phyloP scores from a whole-genome alignment of 1,139 yeast species.

The Suhomyces bokatorum region DNA sequence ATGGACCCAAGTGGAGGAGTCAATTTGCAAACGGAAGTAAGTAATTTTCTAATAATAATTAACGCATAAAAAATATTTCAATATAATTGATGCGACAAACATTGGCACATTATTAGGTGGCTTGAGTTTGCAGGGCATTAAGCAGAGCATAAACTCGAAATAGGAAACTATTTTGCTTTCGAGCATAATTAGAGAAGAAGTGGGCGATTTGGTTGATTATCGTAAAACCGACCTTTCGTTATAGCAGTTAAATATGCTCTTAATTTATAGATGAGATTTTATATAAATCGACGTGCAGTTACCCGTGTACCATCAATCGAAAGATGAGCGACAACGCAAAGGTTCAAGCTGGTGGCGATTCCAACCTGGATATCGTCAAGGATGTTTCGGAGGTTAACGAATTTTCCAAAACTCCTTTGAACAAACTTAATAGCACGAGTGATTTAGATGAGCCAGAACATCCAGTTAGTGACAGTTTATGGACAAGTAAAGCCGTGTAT shows the following conservation, averaged over 20 bases:
- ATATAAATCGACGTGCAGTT: too few species aligned
- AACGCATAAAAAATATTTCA: not conserved
- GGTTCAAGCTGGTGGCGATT: not conserved
- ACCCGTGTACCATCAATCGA: too few species aligned
- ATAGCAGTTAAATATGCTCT: not conserved
- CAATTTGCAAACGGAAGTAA: slow-evolving; percentile 8
- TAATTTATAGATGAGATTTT: too few species aligned
- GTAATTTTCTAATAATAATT: not conserved
- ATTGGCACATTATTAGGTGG: not conserved
- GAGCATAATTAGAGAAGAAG: not conserved
- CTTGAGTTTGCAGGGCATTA: not conserved
- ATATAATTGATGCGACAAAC: not conserved
- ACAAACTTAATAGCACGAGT: not conserved
- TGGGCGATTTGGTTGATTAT: too few species aligned
- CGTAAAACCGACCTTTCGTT: too few species aligned
- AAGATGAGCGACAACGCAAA: not conserved
- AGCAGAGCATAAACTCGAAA: not conserved
- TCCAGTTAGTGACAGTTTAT: slow-evolving; percentile 10
- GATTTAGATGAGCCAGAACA: slow-evolving; percentile 2
- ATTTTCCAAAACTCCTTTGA: not conserved
- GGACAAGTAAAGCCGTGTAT: slow-evolving; percentile 22
- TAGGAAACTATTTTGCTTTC: not conserved
- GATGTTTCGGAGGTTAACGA: not conserved
- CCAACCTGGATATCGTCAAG: not conserved
- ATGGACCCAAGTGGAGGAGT: slow-evolving; percentile 33